These are phyloP conservation scores for Corrigiola litoralis DNA, from an alignment of 179 eudicot genomes.

Conservation along the genomic window DNA sequence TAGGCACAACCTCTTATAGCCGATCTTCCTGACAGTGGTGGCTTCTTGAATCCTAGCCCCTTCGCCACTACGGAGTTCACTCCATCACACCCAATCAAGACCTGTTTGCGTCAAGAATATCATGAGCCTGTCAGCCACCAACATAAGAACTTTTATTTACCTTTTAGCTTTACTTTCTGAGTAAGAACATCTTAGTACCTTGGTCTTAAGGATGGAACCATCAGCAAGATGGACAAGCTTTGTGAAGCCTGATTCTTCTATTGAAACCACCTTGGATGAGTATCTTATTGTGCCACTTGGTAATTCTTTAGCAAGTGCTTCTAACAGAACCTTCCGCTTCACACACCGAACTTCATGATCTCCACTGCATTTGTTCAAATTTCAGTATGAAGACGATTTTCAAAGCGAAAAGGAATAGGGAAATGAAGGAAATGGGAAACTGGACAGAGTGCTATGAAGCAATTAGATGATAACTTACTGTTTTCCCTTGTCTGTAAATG, in stretches of 20 bases:
- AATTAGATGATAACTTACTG: constrained; percentile 14
- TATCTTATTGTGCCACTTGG: constrained; percentile 28
- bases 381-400: background rate
- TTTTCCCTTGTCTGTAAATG: constrained; percentile 25
- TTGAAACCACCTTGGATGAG: constrained; percentile 34
- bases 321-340: constrained; percentile 28
- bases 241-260: constrained; percentile 23
- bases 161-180: background rate
- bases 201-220: constrained; percentile 23
- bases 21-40: constrained; percentile 30
- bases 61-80: constrained; percentile 57
- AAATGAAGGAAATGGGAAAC: background rate
- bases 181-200: constrained; percentile 5
- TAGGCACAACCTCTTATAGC: constrained; percentile 41
- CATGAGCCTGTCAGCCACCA: background rate
- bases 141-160: background rate
- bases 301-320: constrained; percentile 36
- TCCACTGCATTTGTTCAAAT: constrained; percentile 16
- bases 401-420: background rate
- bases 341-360: constrained; percentile 37
- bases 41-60: constrained; percentile 37
- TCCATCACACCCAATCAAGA: constrained; percentile 54
- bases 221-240: constrained; percentile 33
- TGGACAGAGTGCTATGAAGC: no score
- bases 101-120: constrained; percentile 19